Conservation (phyloP, 2,329 filamentous ascomycete species). For the Aspergillus neoniger region DNA sequence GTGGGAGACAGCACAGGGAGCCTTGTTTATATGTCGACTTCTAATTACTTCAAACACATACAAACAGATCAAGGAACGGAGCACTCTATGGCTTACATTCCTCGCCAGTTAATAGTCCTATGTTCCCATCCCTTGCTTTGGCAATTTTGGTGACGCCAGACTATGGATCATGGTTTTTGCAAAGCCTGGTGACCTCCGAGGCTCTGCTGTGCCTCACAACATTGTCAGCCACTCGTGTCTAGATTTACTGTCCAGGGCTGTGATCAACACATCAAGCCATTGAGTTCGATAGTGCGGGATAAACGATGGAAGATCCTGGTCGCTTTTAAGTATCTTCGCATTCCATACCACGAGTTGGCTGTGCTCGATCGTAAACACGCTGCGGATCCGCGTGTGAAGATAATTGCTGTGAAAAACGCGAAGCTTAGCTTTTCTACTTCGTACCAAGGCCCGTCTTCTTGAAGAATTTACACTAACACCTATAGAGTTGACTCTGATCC, state of each 20-base stretch:
- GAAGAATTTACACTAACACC: neutral
- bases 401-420: neutral
- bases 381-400: neutral
- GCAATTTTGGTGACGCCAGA: slow-evolving; percentile 1
- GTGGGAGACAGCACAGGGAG: neutral
- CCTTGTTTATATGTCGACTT: neutral
- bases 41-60: neutral
- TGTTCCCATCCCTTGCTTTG: neutral
- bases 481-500: neutral
- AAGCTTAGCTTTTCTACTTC: neutral
- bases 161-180: neutral
- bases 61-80: neutral
- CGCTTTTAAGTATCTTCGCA: neutral
- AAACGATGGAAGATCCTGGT: neutral
- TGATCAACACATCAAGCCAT: neutral
- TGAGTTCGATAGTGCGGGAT: neutral
- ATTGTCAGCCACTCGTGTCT: neutral
- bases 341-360: neutral
- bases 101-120: neutral
- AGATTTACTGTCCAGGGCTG: neutral
- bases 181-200: neutral
- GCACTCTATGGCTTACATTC: neutral
- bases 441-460: neutral
- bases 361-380: neutral
- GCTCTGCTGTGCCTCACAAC: neutral